phyloP scores from a whole-genome alignment of 176 grass and related monocot genomes.

The Eragrostis curvula region DNA sequence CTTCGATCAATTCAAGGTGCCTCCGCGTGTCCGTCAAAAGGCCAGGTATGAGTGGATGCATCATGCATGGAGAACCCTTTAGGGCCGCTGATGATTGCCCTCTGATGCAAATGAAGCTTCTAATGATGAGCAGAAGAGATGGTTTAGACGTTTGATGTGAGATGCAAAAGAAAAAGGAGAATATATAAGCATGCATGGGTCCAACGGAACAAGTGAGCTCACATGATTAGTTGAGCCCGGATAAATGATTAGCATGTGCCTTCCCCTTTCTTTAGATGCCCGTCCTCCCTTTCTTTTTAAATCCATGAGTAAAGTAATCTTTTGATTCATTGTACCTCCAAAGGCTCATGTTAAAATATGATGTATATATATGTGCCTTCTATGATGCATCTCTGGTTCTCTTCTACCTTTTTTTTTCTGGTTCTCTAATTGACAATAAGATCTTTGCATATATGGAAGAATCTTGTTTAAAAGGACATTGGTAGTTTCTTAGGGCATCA shows the following conservation, averaged over 20 bases:
- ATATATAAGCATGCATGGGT: constrained; percentile 29
- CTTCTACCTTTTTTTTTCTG: background rate
- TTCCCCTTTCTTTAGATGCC: constrained; percentile 62
- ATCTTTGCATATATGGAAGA: constrained; percentile 50
- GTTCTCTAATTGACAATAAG: constrained; percentile 40
- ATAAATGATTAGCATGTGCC: constrained; percentile 95
- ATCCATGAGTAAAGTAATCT: constrained; percentile 46
- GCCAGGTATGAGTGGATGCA: constrained; percentile 51
- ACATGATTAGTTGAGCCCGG: constrained; percentile 88
- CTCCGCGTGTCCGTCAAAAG: constrained; percentile 51
- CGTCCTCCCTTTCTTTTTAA: constrained; percentile 51
- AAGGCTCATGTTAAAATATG: constrained; percentile 43
- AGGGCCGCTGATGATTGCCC: constrained; percentile 64
- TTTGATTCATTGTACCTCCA: constrained; percentile 76
- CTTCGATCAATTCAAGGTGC: constrained; percentile 43
- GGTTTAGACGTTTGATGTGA: constrained; percentile 37
- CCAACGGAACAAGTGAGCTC: constrained; percentile 71
- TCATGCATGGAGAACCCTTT: constrained; percentile 59
- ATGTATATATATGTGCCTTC: constrained; percentile 24
- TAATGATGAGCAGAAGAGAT: constrained; percentile 55
- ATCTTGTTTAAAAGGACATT: constrained; percentile 41
- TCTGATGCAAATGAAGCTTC: constrained; percentile 60
- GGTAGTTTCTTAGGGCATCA: constrained; percentile 52
- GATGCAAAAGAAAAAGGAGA: constrained; percentile 23
- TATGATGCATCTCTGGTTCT: constrained; percentile 25